phyloP scores from a whole-genome alignment of 352 stramenopile genomes.

The Pythium aristosporum region DNA sequence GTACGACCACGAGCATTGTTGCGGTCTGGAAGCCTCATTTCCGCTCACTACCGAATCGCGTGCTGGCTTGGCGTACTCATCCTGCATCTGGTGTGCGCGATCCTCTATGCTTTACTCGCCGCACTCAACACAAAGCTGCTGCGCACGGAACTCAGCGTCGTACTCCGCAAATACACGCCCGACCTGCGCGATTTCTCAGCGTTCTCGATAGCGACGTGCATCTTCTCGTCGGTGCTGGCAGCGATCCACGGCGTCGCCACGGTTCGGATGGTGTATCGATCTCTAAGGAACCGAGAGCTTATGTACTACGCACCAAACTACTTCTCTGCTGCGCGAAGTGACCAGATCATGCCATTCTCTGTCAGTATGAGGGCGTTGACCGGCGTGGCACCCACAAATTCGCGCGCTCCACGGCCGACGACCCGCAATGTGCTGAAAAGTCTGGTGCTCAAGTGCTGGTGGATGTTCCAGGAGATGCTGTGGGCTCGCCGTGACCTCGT shows the following conservation, averaged over 20 bases:
- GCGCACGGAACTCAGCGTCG: slow-evolving; percentile 3
- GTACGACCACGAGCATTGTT: neutral
- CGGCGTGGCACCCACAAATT: neutral
- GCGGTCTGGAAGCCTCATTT: neutral
- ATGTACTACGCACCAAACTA: slow-evolving; percentile 29
- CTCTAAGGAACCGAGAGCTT: slow-evolving; percentile 13
- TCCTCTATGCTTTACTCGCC: slow-evolving; percentile 6
- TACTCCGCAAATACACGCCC: slow-evolving; percentile 11
- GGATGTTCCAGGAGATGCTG: slow-evolving; percentile 21
- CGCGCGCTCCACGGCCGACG: neutral
- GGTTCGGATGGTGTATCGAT: slow-evolving; percentile 20
- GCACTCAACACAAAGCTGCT: slow-evolving; percentile 10
- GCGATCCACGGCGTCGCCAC: slow-evolving; percentile 6
- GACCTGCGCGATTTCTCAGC: neutral
- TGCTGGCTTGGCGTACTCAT: slow-evolving; percentile 17
- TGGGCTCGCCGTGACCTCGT: slow-evolving; percentile 25
- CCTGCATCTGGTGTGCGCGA: slow-evolving; percentile 8
- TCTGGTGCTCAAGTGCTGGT: slow-evolving; percentile 16
- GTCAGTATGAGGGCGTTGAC: slow-evolving; percentile 17
- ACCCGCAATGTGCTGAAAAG: neutral
- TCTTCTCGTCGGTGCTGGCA: neutral
- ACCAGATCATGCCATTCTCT: slow-evolving; percentile 29
- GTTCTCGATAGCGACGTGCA: slow-evolving; percentile 1
- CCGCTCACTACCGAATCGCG: slow-evolving; percentile 5
- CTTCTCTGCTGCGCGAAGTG: slow-evolving; percentile 11